These are phyloP conservation scores for Leccinum pachyderme DNA, from an alignment of 1,284 basidiomycete genomes.

Conservation along the genomic window DNA sequence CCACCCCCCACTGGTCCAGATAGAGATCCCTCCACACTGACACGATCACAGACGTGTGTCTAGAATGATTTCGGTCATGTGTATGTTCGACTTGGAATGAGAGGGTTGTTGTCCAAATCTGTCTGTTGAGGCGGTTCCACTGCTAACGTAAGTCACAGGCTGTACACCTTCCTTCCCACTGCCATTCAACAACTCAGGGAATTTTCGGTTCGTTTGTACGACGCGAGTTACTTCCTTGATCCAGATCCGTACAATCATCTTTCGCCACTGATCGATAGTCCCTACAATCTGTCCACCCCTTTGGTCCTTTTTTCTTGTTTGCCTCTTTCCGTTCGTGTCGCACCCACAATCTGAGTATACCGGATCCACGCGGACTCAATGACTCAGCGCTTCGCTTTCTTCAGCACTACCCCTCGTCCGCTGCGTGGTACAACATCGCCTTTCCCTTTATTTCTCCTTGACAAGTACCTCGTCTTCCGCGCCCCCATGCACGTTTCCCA, in stretches of 20 bases:
- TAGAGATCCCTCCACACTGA: slow-evolving; percentile 2
- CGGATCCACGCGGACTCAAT: slow-evolving; percentile 28
- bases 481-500: slow-evolving; percentile 21
- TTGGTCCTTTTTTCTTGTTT: slow-evolving; percentile 16
- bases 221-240: slow-evolving; percentile 17
- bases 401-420: slow-evolving; percentile 5
- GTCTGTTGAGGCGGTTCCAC: slow-evolving; percentile 24
- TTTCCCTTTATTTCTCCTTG: slow-evolving; percentile 15
- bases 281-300: slow-evolving; percentile 6
- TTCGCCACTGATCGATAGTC: slow-evolving; percentile 20
- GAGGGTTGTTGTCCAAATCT: slow-evolving; percentile 13
- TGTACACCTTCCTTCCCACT: slow-evolving; percentile 23
- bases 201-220: slow-evolving; percentile 17
- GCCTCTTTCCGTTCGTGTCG: slow-evolving; percentile 14
- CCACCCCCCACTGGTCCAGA: neutral
- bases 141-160: slow-evolving; percentile 32
- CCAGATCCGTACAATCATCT: slow-evolving; percentile 14
- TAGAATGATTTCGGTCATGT: neutral
- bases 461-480: slow-evolving; percentile 14
- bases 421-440: slow-evolving; percentile 7
- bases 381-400: slow-evolving; percentile 27
- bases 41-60: neutral
- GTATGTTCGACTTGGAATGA: neutral
- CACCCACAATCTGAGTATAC: slow-evolving; percentile 18
- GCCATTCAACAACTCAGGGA: slow-evolving; percentile 17